These are phyloP conservation scores for Kodamaea kaohsiungensis DNA, from an alignment of 805 yeast genomes.

Conservation along the genomic window DNA sequence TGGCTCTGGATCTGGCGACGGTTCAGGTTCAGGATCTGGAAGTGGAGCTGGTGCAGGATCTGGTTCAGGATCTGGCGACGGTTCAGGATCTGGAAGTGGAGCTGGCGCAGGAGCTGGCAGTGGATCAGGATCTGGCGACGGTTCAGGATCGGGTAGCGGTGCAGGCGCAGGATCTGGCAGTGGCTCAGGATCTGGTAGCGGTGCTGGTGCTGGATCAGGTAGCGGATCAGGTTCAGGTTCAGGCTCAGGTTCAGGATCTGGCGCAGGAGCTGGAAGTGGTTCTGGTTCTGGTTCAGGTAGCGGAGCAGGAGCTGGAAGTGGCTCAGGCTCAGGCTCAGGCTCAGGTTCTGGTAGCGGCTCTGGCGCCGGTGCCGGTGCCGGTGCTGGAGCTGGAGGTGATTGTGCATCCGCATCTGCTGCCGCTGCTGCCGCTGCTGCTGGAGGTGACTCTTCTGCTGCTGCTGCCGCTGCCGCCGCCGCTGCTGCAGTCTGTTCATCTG, in stretches of 20 bases:
- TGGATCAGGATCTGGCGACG: not conserved
- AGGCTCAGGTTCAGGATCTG: not conserved
- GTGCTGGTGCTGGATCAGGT: not conserved
- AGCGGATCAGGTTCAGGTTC: not conserved
- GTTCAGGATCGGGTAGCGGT: not conserved
- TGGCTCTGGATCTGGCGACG: conserved; percentile 2
- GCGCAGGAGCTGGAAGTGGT: not conserved
- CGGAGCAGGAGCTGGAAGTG: not conserved
- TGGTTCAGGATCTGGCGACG: not conserved
- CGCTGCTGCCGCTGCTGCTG: not conserved
- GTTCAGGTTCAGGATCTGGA: conserved; percentile 1
- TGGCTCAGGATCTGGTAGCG: not conserved
- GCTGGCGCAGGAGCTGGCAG: conserved; percentile 2
- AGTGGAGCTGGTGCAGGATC: not conserved
- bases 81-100: not conserved
- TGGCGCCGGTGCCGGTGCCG: conserved; percentile 1
- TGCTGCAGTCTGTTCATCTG: not conserved
- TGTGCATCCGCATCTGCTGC: not conserved
- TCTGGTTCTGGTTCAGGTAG: conserved; percentile 1
- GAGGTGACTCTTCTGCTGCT: not conserved
- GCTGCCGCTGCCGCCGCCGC: not conserved
- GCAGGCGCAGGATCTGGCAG: not conserved
- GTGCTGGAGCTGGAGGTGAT: not conserved
- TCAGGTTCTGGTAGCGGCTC: not conserved
- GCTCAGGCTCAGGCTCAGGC: not conserved